phyloP scores from a whole-genome alignment of 768 basidiomycete species.

The Megacollybia marginata region DNA sequence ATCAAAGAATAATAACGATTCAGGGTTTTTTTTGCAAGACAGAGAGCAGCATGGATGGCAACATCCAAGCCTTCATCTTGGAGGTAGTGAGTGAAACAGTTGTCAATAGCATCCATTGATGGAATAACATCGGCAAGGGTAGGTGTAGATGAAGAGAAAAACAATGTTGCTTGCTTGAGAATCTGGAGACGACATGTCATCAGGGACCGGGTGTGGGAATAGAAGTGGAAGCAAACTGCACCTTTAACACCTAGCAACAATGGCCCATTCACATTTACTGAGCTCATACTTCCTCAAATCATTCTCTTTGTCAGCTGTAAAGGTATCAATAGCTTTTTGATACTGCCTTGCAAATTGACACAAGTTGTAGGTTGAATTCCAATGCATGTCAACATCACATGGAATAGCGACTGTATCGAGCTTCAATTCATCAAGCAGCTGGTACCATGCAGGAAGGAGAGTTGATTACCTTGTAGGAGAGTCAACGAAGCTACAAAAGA shows the following conservation, averaged over 20 bases:
- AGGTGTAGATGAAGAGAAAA: neutral
- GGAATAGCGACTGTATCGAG: constrained; percentile 4
- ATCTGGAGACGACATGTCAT: too few relatives aligned
- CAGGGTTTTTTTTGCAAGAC: constrained; percentile 15
- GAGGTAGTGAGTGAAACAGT: too few relatives aligned
- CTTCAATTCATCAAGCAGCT: neutral
- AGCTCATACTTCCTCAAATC: neutral
- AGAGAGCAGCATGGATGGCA: neutral
- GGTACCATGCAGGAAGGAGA: constrained; percentile 13
- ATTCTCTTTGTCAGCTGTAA: neutral
- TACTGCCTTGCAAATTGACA: constrained; percentile 3
- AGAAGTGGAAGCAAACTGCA: neutral
- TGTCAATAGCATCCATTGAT: neutral
- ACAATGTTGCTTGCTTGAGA: constrained; percentile 13
- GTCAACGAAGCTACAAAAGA: constrained; percentile 10
- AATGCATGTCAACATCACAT: constrained; percentile 1
- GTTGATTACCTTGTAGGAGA: constrained; percentile 11
- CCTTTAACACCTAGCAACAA: neutral
- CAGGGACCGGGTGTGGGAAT: neutral
- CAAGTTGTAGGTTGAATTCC: constrained; percentile 15
- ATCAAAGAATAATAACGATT: constrained; percentile 17
- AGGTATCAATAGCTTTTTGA: constrained; percentile 7
- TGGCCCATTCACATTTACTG: neutral
- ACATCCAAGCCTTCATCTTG: neutral
- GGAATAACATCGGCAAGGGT: neutral